Evolutionary conservation across 805 yeast species (phyloP), one percentile per base, ranked within the genome.

Genomic region (Sugiyamaella marilandica): DNA sequence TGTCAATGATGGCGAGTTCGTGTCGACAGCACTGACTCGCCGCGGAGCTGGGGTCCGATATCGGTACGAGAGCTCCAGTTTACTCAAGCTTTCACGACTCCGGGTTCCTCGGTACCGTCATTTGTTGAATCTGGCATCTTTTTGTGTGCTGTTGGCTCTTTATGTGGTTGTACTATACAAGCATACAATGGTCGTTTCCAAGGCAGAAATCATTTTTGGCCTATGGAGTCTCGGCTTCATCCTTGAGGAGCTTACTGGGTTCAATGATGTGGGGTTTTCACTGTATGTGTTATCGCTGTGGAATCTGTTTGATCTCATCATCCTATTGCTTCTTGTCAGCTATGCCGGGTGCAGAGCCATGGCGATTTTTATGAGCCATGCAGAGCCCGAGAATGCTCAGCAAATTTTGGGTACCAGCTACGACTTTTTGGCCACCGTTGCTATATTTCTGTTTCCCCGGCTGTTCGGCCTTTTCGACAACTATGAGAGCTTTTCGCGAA

Each of bases 261-360:
- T 77, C 35, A 61, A 64, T 14, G 73, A 72, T 46, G 77, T 79
- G 8, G 80, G 81, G 50, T 70, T 67, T 55, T 68, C 67, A 35
- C 74, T 77, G 18, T 70, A 77, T 54, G 74, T 72, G 49, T 69
- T 76, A 58, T 74, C 80, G 16, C 64, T 80, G n/a, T 80, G 84
- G 84, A 77, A 77, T 41, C 67, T 75, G 54, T 65, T 78, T 51
- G 84, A 79, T 56, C 66, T 76, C 39, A 60, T 70, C 24, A 70
- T 79, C 8, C 63, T 74, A 34, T 46, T 68, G 1, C 62, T 78
- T 14, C 68, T 80, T 10, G 69, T 74, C 41, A 47, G 54, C 10
- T 70, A 69, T 51, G 57, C 62, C 11, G 49, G 49, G 10, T 50
- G 64, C 14, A 50, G 70, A 19, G 47, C 52, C 2, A 33, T 59